phyloP scores from a whole-genome alignment of 75 land plant genomes.

The Larix kaempferi region DNA sequence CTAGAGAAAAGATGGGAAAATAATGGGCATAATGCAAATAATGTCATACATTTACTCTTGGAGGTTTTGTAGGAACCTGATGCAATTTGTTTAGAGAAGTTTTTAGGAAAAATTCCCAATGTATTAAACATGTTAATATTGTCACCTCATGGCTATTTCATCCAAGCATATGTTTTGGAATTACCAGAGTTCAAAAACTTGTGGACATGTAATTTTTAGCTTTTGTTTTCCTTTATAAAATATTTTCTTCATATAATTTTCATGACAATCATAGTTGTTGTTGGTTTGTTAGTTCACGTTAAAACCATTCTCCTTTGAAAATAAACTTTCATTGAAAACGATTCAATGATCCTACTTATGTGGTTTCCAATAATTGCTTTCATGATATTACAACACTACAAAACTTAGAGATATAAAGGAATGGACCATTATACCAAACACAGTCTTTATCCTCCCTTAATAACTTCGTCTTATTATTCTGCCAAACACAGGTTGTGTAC shows the following conservation, averaged over 20 bases:
- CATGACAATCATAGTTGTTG: no score
- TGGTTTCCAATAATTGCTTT: neutral
- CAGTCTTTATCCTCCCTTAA: no score
- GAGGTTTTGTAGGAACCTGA: no score
- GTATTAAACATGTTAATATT: constrained; percentile 83
- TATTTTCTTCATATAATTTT: no score
- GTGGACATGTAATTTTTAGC: no score
- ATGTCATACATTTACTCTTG: constrained; percentile 56
- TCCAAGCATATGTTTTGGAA: constrained; percentile 91
- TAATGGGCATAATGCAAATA: constrained; percentile 58
- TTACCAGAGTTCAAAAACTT: constrained; percentile 82
- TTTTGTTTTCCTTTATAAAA: neutral
- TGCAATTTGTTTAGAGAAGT: no score
- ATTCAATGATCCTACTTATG: neutral
- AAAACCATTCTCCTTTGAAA: neutral
- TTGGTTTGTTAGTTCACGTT: neutral
- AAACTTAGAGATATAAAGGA: neutral
- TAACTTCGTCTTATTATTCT: no score
- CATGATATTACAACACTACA: neutral
- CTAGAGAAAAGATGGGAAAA: no score
- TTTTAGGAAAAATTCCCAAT: no score
- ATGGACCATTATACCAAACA: neutral
- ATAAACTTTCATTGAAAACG: neutral
- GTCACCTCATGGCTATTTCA: constrained; percentile 95
- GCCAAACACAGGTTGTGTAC: constrained; percentile 51